Conservation (phyloP, 257 asterid species). For the Paraleonurus japonicus region DNA sequence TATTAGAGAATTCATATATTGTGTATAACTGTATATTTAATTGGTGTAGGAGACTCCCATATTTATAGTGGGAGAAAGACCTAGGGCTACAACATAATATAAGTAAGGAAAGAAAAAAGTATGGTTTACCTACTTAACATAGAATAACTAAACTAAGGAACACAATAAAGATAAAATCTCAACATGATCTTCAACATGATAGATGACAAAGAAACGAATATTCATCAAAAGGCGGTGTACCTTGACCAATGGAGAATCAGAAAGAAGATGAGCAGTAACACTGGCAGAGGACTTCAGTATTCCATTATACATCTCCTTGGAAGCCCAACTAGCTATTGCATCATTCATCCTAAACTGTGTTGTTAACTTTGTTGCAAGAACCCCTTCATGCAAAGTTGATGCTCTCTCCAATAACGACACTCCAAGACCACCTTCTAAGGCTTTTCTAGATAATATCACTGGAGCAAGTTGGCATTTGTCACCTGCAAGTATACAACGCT, state of each 20-base stretch:
- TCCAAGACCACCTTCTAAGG: constrained; percentile 89
- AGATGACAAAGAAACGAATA: constrained; percentile 13
- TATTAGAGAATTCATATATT: too few relatives aligned
- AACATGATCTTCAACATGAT: not conserved
- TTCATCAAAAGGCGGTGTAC: constrained; percentile 35
- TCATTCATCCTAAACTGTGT: constrained; percentile 87
- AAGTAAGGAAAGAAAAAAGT: not conserved
- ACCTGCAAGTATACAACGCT: constrained; percentile 93
- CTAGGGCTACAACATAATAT: not conserved
- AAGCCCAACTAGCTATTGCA: constrained; percentile 97
- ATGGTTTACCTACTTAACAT: not conserved
- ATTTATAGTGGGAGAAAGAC: not conserved
- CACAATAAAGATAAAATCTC: not conserved
- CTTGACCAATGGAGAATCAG: constrained; percentile 91
- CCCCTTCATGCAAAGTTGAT: constrained; percentile 62
- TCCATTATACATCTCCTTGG: constrained; percentile 95
- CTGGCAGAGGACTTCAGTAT: constrained; percentile 59
- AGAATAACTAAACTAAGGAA: not conserved
- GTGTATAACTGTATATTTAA: not conserved
- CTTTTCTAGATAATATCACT: constrained; percentile 85
- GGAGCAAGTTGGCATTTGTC: constrained; percentile 97
- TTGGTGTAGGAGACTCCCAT: too few relatives aligned
- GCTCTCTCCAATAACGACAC: constrained; percentile 84
- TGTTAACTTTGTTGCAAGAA: constrained; percentile 61
- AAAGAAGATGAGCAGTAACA: constrained; percentile 84